These are phyloP conservation scores for Hypoxylon cercidicola DNA, from an alignment of 495 filamentous ascomycete genomes.

Conservation along the genomic window DNA sequence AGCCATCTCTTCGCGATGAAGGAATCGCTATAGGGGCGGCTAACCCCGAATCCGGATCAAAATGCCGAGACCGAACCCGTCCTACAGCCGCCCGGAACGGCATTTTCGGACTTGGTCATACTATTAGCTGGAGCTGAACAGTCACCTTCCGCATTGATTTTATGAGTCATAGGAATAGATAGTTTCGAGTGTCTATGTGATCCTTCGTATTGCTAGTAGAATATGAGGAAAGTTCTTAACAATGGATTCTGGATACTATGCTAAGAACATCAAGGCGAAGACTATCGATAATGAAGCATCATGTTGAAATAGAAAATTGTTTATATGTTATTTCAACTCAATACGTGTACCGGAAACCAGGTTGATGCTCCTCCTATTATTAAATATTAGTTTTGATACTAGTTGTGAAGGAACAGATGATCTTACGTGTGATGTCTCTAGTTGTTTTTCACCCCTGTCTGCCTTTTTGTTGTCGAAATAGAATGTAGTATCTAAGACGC, in stretches of 20 bases:
- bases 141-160: background rate
- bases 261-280: no score
- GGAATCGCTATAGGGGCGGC: background rate
- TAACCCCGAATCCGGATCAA: constrained; percentile 31
- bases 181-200: background rate
- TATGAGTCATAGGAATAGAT: constrained; percentile 7
- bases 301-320: background rate
- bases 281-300: background rate
- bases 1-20: constrained; percentile 4
- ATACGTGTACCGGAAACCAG: constrained; percentile 60
- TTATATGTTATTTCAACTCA: constrained; percentile 29
- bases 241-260: no score
- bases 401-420: background rate
- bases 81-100: background rate
- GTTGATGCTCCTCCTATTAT: constrained; percentile 52
- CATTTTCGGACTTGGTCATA: constrained; percentile 7
- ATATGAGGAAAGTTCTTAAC: no score
- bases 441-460: constrained; percentile 56
- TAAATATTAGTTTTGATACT: constrained; percentile 13
- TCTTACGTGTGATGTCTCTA: constrained; percentile 56
- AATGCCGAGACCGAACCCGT: constrained; percentile 25
- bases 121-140: constrained; percentile 1
- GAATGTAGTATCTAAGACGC: constrained; percentile 44
- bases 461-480: constrained; percentile 53
- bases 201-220: no score